These are phyloP conservation scores for Penicillium flavigenum DNA, from an alignment of 495 filamentous ascomycete genomes.

Conservation along the genomic window DNA sequence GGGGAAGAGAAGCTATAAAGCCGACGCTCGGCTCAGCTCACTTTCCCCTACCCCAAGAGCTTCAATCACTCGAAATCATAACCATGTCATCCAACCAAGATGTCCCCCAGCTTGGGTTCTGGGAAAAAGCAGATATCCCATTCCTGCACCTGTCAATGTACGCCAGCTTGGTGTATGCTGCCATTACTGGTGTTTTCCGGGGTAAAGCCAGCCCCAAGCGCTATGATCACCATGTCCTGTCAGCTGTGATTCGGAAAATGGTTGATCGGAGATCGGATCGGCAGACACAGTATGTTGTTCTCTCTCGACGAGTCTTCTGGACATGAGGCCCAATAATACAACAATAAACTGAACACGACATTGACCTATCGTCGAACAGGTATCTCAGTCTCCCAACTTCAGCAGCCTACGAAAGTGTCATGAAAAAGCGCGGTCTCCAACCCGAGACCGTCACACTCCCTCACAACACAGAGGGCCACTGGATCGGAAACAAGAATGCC, in stretches of 20 bases:
- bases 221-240: constrained; percentile 36
- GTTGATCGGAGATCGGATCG: constrained; percentile 23
- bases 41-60: neutral
- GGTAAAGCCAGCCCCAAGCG: constrained; percentile 34
- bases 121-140: constrained; percentile 38
- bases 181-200: constrained; percentile 40
- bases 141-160: constrained; percentile 23
- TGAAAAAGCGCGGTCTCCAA: constrained; percentile 45
- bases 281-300: constrained; percentile 37
- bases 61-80: constrained; percentile 5
- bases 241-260: constrained; percentile 29
- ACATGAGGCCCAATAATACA: neutral
- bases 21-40: too few species aligned
- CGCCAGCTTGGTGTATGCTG: constrained; percentile 26
- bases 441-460: constrained; percentile 50
- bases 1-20: neutral
- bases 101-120: constrained; percentile 33
- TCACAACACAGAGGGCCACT: constrained; percentile 54
- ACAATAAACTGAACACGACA: neutral
- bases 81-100: constrained; percentile 8
- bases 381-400: constrained; percentile 39
- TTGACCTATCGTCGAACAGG: constrained; percentile 18
- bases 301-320: neutral
- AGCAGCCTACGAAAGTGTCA: constrained; percentile 44
- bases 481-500: constrained; percentile 57